These are phyloP conservation scores for Rutstroemia sp. DNA, from an alignment of 2,329 filamentous ascomycete genomes.

Conservation along the genomic window DNA sequence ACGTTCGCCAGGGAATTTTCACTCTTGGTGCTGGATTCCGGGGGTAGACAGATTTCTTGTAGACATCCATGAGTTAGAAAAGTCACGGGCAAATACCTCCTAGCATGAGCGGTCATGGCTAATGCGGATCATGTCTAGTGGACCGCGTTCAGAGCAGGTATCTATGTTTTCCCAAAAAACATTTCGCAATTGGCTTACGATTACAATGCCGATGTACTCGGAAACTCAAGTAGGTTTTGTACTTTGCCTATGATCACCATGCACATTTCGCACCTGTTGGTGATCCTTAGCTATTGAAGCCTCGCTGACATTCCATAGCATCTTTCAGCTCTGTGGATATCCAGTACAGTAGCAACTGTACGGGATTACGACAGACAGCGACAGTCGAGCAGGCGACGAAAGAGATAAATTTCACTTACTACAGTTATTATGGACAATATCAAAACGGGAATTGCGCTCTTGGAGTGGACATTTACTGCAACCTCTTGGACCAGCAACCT, in stretches of 20 bases:
- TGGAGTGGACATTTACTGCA: background rate
- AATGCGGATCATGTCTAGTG: constrained; percentile 6
- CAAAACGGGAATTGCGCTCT: constrained; percentile 2
- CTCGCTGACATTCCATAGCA: constrained; percentile 1
- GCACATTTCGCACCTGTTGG: too few relatives aligned
- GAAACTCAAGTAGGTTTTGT: constrained; percentile 2
- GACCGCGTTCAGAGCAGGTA: constrained; percentile 12
- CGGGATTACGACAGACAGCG: background rate
- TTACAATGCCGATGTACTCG: constrained; percentile 1
- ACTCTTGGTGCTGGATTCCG: too few relatives aligned
- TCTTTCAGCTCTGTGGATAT: constrained; percentile 12
- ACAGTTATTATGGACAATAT: background rate
- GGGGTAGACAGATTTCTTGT: too few relatives aligned
- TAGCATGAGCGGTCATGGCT: too few relatives aligned
- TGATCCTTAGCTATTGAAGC: background rate
- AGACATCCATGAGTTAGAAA: too few relatives aligned
- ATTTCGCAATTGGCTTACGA: background rate
- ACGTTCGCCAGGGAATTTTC: too few relatives aligned
- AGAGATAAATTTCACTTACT: background rate
- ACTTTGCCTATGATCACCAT: background rate
- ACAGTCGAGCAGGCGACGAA: background rate
- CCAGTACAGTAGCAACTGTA: constrained; percentile 10
- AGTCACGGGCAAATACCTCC: too few relatives aligned
- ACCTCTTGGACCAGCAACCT: background rate
- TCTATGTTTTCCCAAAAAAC: constrained; percentile 11